phyloP scores from a whole-genome alignment of 371 early-diverging fungal genomes.

The Syncephalastrum sp. region DNA sequence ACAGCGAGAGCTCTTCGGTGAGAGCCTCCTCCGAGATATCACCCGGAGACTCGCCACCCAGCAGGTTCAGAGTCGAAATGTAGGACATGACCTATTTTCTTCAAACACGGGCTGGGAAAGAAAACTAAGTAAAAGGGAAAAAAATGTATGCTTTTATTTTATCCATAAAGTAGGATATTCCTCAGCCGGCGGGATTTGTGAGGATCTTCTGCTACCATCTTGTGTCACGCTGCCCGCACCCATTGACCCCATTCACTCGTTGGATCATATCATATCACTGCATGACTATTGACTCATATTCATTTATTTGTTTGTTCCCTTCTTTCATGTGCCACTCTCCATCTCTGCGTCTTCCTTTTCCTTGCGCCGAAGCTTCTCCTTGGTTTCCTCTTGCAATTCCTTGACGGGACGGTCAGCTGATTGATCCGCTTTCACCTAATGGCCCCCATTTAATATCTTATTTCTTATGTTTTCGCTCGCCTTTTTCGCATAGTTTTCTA shows the following conservation, averaged over 20 bases:
- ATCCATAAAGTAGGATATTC: not conserved
- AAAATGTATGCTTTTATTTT: not conserved
- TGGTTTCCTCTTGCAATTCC: conserved; percentile 7
- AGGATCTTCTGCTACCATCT: not conserved
- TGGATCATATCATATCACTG: no score
- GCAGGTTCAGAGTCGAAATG: conserved; percentile 42
- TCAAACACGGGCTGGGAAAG: conserved; percentile 4
- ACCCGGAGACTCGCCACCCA: conserved; percentile 36
- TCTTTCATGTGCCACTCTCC: not conserved
- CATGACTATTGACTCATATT: no score
- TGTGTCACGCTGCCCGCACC: no score
- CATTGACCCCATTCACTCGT: no score
- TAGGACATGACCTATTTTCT: conserved; percentile 33
- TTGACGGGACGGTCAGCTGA: conserved; percentile 14
- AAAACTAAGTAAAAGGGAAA: conserved; percentile 10
- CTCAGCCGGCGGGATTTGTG: not conserved
- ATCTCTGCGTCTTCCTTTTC: conserved; percentile 2
- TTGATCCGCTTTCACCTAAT: conserved; percentile 41
- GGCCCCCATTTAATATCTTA: not conserved
- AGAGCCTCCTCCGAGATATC: conserved; percentile 38
- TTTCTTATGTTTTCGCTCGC: not conserved
- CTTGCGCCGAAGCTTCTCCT: not conserved
- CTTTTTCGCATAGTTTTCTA: not conserved
- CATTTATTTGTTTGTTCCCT: no score
- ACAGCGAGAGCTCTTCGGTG: conserved; percentile 47